A percentile compares a stretch with the other conserved stretches of the same genome.
Evolutionary conservation across 2,329 filamentous ascomycete genomes (phyloP).

Genomic region (Fonsecaea nubica): DNA sequence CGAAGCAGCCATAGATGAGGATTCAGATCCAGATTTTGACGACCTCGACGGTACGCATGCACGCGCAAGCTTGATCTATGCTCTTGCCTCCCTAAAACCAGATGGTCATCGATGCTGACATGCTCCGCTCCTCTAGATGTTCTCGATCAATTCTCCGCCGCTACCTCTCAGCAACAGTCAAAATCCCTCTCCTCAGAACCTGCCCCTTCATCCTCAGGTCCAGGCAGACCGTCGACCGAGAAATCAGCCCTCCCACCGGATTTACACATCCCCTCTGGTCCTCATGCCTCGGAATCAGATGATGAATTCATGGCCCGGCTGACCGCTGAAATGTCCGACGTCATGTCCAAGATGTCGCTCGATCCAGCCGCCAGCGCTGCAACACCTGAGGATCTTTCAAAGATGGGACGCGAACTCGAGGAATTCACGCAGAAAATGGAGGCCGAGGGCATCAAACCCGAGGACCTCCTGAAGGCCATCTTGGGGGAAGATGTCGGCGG

Average conservation of each 20-base stretch:
- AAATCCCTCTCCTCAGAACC: constrained; percentile 43
- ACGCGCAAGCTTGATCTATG: background rate
- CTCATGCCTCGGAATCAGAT: constrained; percentile 39
- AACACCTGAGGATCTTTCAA: constrained; percentile 36
- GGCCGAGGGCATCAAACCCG: constrained; percentile 42
- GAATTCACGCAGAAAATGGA: constrained; percentile 45
- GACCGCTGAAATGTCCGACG: constrained; percentile 39
- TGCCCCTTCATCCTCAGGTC: constrained; percentile 48
- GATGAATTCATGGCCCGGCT: constrained; percentile 40
- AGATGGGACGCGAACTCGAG: constrained; percentile 41
- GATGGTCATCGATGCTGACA: constrained; percentile 3
- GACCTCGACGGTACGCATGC: constrained; percentile 78
- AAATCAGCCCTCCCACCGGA: constrained; percentile 34
- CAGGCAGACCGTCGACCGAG: constrained; percentile 45
- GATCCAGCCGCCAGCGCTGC: constrained; percentile 35
- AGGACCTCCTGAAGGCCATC: constrained; percentile 44
- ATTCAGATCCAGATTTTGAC: constrained; percentile 91
- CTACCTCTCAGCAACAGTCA: constrained; percentile 41
- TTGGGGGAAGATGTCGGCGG: constrained; percentile 41
- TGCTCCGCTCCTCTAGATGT: constrained; percentile 66
- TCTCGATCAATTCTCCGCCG: constrained; percentile 83
- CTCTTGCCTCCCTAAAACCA: background rate
- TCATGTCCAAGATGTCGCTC: constrained; percentile 36
- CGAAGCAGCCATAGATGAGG: constrained; percentile 55
- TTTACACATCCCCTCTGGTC: constrained; percentile 42